These are phyloP conservation scores for Aegilops bicornis DNA, from an alignment of 176 grass and related monocot genomes.

Conservation along the genomic window DNA sequence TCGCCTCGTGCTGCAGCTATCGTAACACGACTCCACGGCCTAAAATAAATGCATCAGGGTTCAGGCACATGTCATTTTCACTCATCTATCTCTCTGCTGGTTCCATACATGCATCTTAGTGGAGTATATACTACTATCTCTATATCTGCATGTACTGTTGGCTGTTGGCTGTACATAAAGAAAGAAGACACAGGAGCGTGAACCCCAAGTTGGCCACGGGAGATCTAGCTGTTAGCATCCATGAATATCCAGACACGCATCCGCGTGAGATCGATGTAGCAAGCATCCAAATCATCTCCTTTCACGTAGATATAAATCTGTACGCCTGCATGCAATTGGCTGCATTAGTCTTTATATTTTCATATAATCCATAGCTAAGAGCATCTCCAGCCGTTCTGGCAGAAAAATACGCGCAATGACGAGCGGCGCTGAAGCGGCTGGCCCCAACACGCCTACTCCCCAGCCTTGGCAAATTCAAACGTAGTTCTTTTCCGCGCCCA, in stretches of 20 bases:
- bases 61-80: not conserved
- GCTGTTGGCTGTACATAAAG: not conserved
- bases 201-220: conserved; percentile 11
- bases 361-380: not conserved
- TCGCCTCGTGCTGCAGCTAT: not conserved
- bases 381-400: too few relatives aligned
- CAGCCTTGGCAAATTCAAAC: too few relatives aligned
- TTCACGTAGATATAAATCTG: not conserved
- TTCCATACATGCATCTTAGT: not conserved
- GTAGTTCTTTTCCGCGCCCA: too few relatives aligned
- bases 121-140: not conserved
- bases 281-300: not conserved
- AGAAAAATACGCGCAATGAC: too few relatives aligned
- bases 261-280: not conserved
- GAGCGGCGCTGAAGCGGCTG: too few relatives aligned
- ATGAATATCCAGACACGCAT: not conserved
- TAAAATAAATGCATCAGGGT: not conserved
- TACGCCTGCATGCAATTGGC: not conserved
- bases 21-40: not conserved
- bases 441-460: too few relatives aligned
- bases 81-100: not conserved
- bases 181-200: not conserved
- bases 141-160: not conserved
- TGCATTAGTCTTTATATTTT: not conserved
- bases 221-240: not conserved